A percentile compares a stretch with the other conserved stretches of the same genome.
Evolutionary conservation across 2,329 filamentous ascomycete genomes (phyloP).

Genomic region (Colletotrichum ledebouriae): DNA sequence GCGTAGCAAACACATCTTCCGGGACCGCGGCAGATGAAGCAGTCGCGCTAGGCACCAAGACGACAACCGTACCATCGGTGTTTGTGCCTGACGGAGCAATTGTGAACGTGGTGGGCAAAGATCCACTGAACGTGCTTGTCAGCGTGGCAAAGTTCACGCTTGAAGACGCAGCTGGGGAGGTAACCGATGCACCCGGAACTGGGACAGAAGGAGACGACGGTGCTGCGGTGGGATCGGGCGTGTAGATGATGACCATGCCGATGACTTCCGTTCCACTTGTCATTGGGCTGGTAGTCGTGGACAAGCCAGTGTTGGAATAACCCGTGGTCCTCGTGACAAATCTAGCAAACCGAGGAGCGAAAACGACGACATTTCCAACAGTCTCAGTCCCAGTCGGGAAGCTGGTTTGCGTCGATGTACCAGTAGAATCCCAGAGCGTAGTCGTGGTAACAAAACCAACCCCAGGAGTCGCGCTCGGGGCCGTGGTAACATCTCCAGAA

Average conservation of each 20-base stretch:
- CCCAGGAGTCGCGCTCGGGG: background rate
- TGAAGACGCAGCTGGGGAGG: background rate
- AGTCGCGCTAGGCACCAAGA: conserved; percentile 30
- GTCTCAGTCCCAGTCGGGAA: conserved; percentile 16
- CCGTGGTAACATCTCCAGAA: background rate
- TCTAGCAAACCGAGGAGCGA: conserved; percentile 1
- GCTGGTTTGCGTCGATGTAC: conserved; percentile 9
- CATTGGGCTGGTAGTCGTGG: conserved; percentile 14
- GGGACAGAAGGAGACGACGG: background rate
- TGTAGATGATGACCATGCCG: conserved; percentile 24
- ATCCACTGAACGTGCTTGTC: conserved; percentile 28
- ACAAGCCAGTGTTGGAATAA: background rate
- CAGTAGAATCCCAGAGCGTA: conserved; percentile 21
- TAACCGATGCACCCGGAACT: background rate
- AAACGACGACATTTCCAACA: conserved; percentile 15
- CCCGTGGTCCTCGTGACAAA: conserved; percentile 17
- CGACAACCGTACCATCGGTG: conserved; percentile 8
- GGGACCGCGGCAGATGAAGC: background rate
- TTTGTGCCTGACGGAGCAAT: conserved; percentile 22
- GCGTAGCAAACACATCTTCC: conserved; percentile 16
- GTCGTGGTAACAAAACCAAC: conserved; percentile 15
- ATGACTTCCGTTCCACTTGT: conserved; percentile 24
- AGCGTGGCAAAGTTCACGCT: conserved; percentile 21
- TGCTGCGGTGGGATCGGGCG: background rate
- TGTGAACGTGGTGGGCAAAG: conserved; percentile 25